Evolutionary conservation across 768 basidiomycete species (phyloP).

Genomic region (Suillus americanus): DNA sequence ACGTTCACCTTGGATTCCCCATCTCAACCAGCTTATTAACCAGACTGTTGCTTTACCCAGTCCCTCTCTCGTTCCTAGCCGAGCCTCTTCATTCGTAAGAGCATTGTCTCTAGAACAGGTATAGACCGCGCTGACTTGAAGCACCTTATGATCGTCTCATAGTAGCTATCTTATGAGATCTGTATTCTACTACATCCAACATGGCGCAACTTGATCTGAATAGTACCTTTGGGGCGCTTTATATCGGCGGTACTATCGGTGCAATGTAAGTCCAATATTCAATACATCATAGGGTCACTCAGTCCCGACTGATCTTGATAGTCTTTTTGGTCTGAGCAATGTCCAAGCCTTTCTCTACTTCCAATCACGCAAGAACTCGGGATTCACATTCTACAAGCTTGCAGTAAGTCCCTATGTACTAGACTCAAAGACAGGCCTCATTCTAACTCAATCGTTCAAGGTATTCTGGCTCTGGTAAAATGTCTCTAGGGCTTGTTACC

Average conservation of each 20-base stretch:
- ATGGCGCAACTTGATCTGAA: constrained; percentile 31
- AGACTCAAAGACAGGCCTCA: background rate
- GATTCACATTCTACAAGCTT: constrained; percentile 30
- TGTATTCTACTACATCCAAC: background rate
- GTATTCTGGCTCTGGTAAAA: constrained; percentile 34
- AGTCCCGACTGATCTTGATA: constrained; percentile 20
- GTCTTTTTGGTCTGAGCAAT: constrained; percentile 61
- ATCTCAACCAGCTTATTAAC: no score
- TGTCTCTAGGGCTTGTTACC: constrained; percentile 1
- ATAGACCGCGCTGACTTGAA: background rate
- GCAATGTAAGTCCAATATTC: constrained; percentile 43
- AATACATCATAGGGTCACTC: background rate
- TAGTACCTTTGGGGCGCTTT: constrained; percentile 53
- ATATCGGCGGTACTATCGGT: constrained; percentile 53
- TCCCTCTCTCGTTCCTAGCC: no score
- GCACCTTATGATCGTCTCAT: background rate
- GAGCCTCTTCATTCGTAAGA: no score
- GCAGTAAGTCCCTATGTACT: constrained; percentile 29
- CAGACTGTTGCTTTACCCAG: no score
- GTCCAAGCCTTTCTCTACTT: constrained; percentile 56
- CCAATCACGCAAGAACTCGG: constrained; percentile 35
- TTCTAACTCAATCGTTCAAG: constrained; percentile 28
- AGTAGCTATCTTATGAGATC: background rate
- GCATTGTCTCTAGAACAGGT: background rate
- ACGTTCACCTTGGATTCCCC: no score